These are phyloP conservation scores for Penicillium argentinense DNA, from an alignment of 495 filamentous ascomycete species.

Conservation along the genomic window DNA sequence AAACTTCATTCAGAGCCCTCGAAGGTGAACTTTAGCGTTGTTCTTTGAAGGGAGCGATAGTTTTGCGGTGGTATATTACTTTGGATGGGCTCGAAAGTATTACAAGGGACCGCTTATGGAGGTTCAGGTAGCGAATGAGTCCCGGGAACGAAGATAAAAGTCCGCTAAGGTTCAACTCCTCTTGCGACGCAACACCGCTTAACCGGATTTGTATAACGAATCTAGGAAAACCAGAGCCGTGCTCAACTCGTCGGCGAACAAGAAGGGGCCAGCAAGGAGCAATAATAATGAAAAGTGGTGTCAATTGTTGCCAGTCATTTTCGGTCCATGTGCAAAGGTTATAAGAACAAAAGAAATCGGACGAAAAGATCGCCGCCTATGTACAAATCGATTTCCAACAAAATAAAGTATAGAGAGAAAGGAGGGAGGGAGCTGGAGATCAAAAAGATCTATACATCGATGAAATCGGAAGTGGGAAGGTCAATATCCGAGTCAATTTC, in stretches of 20 bases:
- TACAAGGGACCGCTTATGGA: background rate
- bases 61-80: background rate
- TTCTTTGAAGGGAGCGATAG: background rate
- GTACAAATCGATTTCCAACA: too few relatives aligned
- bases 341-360: too few relatives aligned
- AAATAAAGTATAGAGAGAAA: slow-evolving; percentile 1
- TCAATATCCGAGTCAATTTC: slow-evolving; percentile 28
- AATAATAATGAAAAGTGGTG: too few relatives aligned
- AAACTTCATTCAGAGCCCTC: background rate
- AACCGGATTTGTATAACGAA: background rate
- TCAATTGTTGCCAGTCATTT: too few relatives aligned
- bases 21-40: background rate
- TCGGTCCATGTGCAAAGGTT: too few relatives aligned
- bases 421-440: too few relatives aligned
- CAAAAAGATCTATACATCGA: slow-evolving; percentile 9
- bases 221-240: too few relatives aligned
- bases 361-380: too few relatives aligned
- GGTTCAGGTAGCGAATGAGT: background rate
- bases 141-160: background rate
- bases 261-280: too few relatives aligned
- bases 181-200: background rate
- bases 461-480: slow-evolving; percentile 17
- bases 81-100: background rate
- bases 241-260: too few relatives aligned
- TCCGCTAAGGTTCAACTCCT: background rate